These are phyloP conservation scores for Talaromyces sp. DNA, from an alignment of 2,329 filamentous ascomycete species.

Conservation along the genomic window DNA sequence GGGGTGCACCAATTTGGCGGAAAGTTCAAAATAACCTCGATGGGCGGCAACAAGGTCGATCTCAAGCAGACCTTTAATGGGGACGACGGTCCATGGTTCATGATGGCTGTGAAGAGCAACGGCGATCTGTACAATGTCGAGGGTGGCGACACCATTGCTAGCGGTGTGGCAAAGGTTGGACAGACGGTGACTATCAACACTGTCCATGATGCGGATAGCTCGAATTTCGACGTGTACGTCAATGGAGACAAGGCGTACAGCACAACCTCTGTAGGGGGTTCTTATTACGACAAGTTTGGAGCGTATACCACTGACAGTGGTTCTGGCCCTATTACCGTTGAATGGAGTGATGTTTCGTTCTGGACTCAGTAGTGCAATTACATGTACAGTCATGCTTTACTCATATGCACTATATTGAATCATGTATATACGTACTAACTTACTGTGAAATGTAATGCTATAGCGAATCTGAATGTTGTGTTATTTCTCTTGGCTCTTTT, in stretches of 20 bases:
- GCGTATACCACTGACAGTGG: constrained; percentile 7
- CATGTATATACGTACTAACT: background rate
- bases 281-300: constrained; percentile 7
- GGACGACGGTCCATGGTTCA: constrained; percentile 4
- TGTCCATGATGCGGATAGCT: constrained; percentile 6
- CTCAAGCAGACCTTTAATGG: constrained; percentile 10
- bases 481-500: too few species aligned
- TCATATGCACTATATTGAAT: too few species aligned
- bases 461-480: too few species aligned
- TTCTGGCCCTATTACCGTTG: constrained; percentile 5
- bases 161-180: constrained; percentile 5
- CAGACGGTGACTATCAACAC: constrained; percentile 6
- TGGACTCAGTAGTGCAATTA: constrained; percentile 2
- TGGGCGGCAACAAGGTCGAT: background rate
- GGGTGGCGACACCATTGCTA: constrained; percentile 4
- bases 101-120: constrained; percentile 6
- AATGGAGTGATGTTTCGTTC: constrained; percentile 5
- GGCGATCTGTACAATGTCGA: constrained; percentile 7
- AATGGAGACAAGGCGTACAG: constrained; percentile 3
- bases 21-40: constrained; percentile 3
- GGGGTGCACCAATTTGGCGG: constrained; percentile 7
- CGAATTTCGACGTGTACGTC: constrained; percentile 5
- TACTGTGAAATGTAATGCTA: too few species aligned
- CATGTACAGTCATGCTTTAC: background rate
- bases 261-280: background rate